Evolutionary conservation across 352 stramenopile genomes (phyloP).

Genomic region (Phytophthora crassamura): DNA sequence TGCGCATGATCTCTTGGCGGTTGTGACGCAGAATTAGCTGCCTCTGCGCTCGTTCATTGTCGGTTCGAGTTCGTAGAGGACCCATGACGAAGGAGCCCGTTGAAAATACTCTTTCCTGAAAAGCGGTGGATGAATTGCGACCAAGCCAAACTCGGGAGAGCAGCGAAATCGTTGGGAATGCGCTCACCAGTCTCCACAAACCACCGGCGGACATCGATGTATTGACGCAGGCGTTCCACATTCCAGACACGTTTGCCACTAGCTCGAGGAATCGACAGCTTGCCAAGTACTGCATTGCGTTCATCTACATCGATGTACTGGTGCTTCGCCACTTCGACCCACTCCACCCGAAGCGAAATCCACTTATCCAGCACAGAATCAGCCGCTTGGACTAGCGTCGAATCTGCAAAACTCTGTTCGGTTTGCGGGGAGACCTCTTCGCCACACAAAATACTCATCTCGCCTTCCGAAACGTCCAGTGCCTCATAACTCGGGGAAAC

Average conservation of each 20-base stretch:
- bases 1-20: background rate
- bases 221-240: background rate
- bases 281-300: background rate
- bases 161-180: background rate
- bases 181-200: background rate
- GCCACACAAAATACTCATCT: background rate
- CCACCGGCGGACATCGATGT: conserved; percentile 2
- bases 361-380: background rate
- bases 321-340: background rate
- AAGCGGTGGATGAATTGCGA: background rate
- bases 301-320: background rate
- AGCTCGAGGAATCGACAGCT: background rate
- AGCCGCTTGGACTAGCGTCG: background rate
- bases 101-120: conserved; percentile 12
- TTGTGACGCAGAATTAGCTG: conserved; percentile 2
- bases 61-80: background rate
- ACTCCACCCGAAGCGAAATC: background rate
- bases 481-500: background rate
- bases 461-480: background rate
- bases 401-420: background rate
- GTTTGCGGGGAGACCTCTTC: background rate
- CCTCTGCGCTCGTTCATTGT: conserved; percentile 5
- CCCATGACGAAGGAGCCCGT: conserved; percentile 7
- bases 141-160: background rate
- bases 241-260: background rate